These are phyloP conservation scores for Nakazawaea siamensis DNA, from an alignment of 805 yeast genomes.

Conservation along the genomic window DNA sequence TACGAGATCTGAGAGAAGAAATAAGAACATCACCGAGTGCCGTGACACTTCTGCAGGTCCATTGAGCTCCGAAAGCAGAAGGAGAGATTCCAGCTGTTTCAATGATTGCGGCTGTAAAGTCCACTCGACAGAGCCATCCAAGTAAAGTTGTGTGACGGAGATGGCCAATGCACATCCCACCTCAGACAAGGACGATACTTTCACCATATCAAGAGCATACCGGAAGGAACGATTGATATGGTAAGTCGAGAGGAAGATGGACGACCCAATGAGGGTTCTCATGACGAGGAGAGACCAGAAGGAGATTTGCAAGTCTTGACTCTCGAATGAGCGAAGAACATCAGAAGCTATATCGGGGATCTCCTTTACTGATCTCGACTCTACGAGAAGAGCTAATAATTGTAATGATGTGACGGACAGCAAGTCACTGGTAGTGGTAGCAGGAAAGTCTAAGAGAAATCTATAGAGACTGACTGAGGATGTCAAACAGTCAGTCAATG, in stretches of 20 bases:
- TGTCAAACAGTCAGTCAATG: conserved; percentile 15
- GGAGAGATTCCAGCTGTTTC: conserved; percentile 38
- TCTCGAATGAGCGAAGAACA: not conserved
- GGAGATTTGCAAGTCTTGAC: not conserved
- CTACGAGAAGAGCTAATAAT: conserved; percentile 19
- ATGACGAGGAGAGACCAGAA: not conserved
- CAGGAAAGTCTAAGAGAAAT: conserved; percentile 16
- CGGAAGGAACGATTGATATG: conserved; percentile 22
- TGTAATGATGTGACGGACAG: conserved; percentile 20
- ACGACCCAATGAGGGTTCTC: not conserved
- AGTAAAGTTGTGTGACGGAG: conserved; percentile 8
- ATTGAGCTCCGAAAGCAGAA: conserved; percentile 47
- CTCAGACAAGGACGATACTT: conserved; percentile 18
- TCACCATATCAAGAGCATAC: conserved; percentile 28
- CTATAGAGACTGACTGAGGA: conserved; percentile 19
- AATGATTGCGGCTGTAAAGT: conserved; percentile 30
- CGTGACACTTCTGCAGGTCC: conserved; percentile 47
- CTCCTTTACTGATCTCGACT: too few relatives aligned
- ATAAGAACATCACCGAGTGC: conserved; percentile 38
- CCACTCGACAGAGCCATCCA: conserved; percentile 4
- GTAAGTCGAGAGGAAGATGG: conserved; percentile 10
- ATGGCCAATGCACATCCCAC: conserved; percentile 26
- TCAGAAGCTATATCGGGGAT: too few relatives aligned
- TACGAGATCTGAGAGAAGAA: not conserved
- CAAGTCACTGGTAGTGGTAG: conserved; percentile 8